Evolutionary conservation across 2,329 filamentous ascomycete genomes (phyloP).

Genomic region (Alternaria brassicae): DNA sequence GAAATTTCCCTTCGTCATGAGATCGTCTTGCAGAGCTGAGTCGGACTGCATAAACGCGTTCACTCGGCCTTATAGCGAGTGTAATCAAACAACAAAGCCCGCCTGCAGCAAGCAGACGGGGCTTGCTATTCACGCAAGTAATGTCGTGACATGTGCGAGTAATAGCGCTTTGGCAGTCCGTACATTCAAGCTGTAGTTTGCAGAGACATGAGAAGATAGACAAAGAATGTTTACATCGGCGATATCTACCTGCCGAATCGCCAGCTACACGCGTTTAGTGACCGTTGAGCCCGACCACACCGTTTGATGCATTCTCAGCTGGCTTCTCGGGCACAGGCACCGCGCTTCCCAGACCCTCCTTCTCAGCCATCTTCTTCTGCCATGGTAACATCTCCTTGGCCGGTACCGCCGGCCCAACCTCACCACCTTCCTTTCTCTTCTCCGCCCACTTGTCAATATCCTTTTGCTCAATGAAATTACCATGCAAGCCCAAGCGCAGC

Average conservation of each 20-base stretch:
- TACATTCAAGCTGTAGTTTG: neutral
- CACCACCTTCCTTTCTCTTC: conserved; percentile 37
- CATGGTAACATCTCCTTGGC: conserved; percentile 37
- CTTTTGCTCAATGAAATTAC: conserved; percentile 42
- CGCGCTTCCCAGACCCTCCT: conserved; percentile 14
- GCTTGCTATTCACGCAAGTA: neutral
- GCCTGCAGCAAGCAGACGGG: neutral
- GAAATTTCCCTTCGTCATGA: neutral
- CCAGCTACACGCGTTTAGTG: neutral
- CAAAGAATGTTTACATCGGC: neutral
- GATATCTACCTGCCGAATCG: neutral
- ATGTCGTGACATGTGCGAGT: neutral
- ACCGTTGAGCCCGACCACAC: neutral
- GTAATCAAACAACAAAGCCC: neutral
- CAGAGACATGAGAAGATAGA: neutral
- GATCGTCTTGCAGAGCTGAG: neutral
- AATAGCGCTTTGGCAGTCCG: neutral
- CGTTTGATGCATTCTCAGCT: neutral
- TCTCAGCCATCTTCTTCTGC: conserved; percentile 38
- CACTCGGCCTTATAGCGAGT: neutral
- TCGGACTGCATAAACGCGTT: neutral
- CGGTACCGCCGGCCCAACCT: conserved; percentile 31
- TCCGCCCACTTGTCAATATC: conserved; percentile 42
- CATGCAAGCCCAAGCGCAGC: conserved; percentile 42
- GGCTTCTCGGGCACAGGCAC: neutral